Conservation (phyloP, 1,139 yeast species). For the Lodderomyces elongisporus region DNA sequence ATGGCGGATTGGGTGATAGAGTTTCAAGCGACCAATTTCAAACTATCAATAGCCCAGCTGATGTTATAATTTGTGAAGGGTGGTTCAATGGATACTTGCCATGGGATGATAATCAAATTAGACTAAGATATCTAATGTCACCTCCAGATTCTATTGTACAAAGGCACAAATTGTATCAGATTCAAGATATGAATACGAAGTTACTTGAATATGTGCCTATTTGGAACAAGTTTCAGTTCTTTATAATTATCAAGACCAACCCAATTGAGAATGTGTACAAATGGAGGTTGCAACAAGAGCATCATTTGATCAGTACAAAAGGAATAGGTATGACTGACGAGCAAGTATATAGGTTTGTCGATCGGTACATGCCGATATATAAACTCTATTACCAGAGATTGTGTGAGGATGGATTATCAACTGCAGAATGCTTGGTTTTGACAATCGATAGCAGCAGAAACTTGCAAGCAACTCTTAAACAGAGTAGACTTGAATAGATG, state of each 20-base stretch:
- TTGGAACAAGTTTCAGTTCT: slow-evolving; percentile 57
- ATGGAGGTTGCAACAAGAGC: slow-evolving; percentile 90
- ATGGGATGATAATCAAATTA: slow-evolving; percentile 19
- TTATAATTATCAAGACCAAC: slow-evolving; percentile 56
- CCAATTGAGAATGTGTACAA: slow-evolving; percentile 58
- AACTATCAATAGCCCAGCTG: slow-evolving; percentile 36
- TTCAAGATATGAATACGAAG: slow-evolving; percentile 44
- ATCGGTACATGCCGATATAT: slow-evolving; percentile 85
- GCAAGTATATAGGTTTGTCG: slow-evolving; percentile 62
- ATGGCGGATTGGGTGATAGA: slow-evolving; percentile 77
- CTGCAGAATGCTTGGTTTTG: slow-evolving; percentile 8
- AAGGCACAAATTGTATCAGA: slow-evolving; percentile 21
- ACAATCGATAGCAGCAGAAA: slow-evolving; percentile 9
- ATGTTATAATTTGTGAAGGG: slow-evolving; percentile 79
- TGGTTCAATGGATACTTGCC: slow-evolving; percentile 86
- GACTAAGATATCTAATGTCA: slow-evolving; percentile 18
- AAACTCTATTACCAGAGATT: slow-evolving; percentile 57
- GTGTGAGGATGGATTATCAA: slow-evolving; percentile 10
- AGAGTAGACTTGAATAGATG: no score
- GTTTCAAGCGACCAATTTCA: slow-evolving; percentile 33
- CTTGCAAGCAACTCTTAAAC: slow-evolving; percentile 4
- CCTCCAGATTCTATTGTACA: slow-evolving; percentile 19
- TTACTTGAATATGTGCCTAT: slow-evolving; percentile 47
- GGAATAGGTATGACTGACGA: slow-evolving; percentile 81
- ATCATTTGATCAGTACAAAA: slow-evolving; percentile 43